phyloP scores from a whole-genome alignment of 108 stramenopile genomes.

The Pseudonitzschia delicatissima region DNA sequence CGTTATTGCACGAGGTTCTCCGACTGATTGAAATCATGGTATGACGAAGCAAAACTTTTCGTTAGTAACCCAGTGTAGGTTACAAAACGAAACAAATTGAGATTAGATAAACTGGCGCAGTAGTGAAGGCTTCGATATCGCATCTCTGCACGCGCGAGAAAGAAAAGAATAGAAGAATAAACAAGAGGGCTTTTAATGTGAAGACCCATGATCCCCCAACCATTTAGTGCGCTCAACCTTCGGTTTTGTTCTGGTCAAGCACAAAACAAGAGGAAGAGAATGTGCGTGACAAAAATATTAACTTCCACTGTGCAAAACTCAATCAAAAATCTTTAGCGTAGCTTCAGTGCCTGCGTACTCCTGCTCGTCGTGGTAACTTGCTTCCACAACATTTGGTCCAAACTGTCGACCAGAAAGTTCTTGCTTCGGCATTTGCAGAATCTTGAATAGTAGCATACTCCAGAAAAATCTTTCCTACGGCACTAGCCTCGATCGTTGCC shows the following conservation, averaged over 20 bases:
- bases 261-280: background rate
- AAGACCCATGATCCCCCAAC: too few relatives aligned
- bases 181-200: background rate
- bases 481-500: conserved; percentile 45
- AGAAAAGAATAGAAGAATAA: conserved; percentile 7
- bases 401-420: conserved; percentile 89
- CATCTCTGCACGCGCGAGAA: conserved; percentile 8
- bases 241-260: background rate
- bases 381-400: conserved; percentile 80
- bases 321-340: conserved; percentile 5
- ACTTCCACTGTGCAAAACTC: background rate
- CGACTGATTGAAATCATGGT: background rate
- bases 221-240: too few relatives aligned
- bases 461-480: conserved; percentile 85
- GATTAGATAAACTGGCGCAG: background rate
- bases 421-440: conserved; percentile 66
- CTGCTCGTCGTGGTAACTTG: conserved; percentile 29
- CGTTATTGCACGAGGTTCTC: too few relatives aligned
- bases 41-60: background rate
- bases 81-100: conserved; percentile 5
- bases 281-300: background rate
- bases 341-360: conserved; percentile 25
- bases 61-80: background rate
- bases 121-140: background rate
- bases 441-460: conserved; percentile 79